Evolutionary conservation across 805 yeast genomes (phyloP).

Genomic region (Kurtzmaniella cleridarum): DNA sequence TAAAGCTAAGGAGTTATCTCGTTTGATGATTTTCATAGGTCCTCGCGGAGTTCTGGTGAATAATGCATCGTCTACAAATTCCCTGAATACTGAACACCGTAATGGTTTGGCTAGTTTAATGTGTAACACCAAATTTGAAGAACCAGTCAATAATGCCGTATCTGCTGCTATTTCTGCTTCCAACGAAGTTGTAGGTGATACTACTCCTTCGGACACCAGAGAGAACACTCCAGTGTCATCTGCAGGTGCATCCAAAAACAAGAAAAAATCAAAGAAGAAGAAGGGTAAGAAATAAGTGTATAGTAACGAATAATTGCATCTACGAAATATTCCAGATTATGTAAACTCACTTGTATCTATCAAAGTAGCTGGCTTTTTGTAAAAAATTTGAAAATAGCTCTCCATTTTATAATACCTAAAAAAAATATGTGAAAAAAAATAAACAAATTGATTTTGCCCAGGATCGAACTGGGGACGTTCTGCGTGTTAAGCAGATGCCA

Average conservation of each 20-base stretch:
- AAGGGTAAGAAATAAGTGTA: slow-evolving; percentile 26
- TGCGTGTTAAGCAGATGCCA: slow-evolving; percentile 99
- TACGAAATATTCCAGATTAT: too few relatives aligned
- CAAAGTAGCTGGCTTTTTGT: too few relatives aligned
- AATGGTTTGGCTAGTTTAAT: slow-evolving; percentile 37
- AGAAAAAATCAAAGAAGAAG: slow-evolving; percentile 25
- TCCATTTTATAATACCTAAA: too few relatives aligned
- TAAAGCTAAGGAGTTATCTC: slow-evolving; percentile 67
- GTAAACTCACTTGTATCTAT: too few relatives aligned
- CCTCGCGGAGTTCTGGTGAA: slow-evolving; percentile 51
- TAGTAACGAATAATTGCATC: too few relatives aligned
- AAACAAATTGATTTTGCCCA: slow-evolving; percentile 87
- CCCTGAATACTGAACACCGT: slow-evolving; percentile 12
- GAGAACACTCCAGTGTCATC: slow-evolving; percentile 5
- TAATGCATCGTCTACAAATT: slow-evolving; percentile 6
- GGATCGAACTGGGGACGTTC: slow-evolving; percentile 99
- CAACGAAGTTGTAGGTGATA: slow-evolving; percentile 5
- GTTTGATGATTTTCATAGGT: slow-evolving; percentile 68
- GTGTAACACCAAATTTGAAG: slow-evolving; percentile 32
- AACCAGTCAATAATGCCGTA: slow-evolving; percentile 10
- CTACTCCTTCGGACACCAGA: slow-evolving; percentile 7
- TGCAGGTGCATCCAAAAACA: slow-evolving; percentile 4
- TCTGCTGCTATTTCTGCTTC: slow-evolving; percentile 6
- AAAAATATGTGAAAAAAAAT: too few relatives aligned
- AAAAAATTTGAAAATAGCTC: too few relatives aligned